phyloP scores from a whole-genome alignment of 345 rosid genomes.

The Laguncularia racemosa region DNA sequence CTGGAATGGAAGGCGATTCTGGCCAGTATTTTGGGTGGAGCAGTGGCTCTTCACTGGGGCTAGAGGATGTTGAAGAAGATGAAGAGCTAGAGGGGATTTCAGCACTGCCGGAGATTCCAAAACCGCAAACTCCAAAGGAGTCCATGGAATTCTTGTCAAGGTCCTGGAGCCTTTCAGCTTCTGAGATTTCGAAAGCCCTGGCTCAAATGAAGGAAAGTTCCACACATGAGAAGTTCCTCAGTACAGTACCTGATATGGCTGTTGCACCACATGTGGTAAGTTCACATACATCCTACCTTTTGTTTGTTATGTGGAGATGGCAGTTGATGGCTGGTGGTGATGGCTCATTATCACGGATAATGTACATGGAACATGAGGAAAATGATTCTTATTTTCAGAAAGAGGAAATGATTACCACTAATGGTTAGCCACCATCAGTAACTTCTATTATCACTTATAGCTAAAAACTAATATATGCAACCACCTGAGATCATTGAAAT shows the following conservation, averaged over 20 bases:
- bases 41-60: slow-evolving; percentile 24
- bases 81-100: slow-evolving; percentile 28
- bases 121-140: slow-evolving; percentile 81
- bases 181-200: slow-evolving; percentile 88
- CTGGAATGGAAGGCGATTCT: slow-evolving; percentile 50
- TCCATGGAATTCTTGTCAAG: slow-evolving; percentile 93
- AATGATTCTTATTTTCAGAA: too few relatives aligned
- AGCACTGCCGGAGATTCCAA: slow-evolving; percentile 45
- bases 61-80: slow-evolving; percentile 51
- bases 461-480: too few relatives aligned
- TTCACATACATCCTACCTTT: not conserved
- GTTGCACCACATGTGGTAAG: slow-evolving; percentile 28
- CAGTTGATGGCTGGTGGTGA: not conserved
- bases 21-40: slow-evolving; percentile 23
- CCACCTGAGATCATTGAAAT: too few relatives aligned
- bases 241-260: slow-evolving; percentile 27
- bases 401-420: too few relatives aligned
- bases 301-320: not conserved
- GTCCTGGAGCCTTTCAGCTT: slow-evolving; percentile 89
- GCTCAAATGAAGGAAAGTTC: slow-evolving; percentile 53
- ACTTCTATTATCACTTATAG: too few relatives aligned
- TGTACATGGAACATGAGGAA: too few relatives aligned
- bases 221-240: slow-evolving; percentile 15
- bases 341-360: too few relatives aligned
- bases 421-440: too few relatives aligned